These are phyloP conservation scores for Penicillium sp. DNA, from an alignment of 2,329 filamentous ascomycete species.

Conservation along the genomic window DNA sequence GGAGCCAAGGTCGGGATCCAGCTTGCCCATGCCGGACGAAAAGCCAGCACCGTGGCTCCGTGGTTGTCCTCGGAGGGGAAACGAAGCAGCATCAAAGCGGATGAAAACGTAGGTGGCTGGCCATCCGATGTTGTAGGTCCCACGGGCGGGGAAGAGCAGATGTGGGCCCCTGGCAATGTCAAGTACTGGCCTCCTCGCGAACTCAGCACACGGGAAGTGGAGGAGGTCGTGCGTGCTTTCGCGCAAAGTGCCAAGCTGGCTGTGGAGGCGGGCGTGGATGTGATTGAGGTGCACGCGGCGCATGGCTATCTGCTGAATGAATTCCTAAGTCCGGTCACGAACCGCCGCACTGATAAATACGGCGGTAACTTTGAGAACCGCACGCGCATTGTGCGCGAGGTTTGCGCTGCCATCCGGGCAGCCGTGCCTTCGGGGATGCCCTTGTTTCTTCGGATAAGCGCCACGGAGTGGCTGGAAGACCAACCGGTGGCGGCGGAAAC, in stretches of 20 bases:
- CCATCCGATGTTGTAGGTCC: slow-evolving; percentile 48
- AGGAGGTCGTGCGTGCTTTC: slow-evolving; percentile 61
- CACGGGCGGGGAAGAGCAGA: slow-evolving; percentile 49
- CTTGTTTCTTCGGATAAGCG: slow-evolving; percentile 67
- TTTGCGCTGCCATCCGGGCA: slow-evolving; percentile 58
- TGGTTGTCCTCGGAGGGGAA: slow-evolving; percentile 32
- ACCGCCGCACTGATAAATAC: slow-evolving; percentile 61
- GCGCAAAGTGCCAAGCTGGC: slow-evolving; percentile 58
- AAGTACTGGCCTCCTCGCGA: slow-evolving; percentile 62
- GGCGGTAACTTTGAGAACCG: slow-evolving; percentile 60
- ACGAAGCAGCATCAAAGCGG: slow-evolving; percentile 36
- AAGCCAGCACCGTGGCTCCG: slow-evolving; percentile 56
- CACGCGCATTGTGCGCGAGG: slow-evolving; percentile 63
- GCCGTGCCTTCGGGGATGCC: slow-evolving; percentile 67
- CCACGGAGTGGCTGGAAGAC: slow-evolving; percentile 69
- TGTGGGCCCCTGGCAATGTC: slow-evolving; percentile 55
- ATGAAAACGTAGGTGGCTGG: slow-evolving; percentile 53
- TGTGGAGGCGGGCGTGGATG: slow-evolving; percentile 68
- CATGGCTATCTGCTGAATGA: slow-evolving; percentile 73
- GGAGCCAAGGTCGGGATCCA: slow-evolving; percentile 75
- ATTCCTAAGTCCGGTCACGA: slow-evolving; percentile 68
- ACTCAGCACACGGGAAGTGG: slow-evolving; percentile 66
- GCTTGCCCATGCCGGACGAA: slow-evolving; percentile 73
- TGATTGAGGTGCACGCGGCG: slow-evolving; percentile 74
- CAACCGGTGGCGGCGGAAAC: slow-evolving; percentile 17